Evolutionary conservation across 83 land plant species (phyloP).

Genomic region (Picea engelmannii): DNA sequence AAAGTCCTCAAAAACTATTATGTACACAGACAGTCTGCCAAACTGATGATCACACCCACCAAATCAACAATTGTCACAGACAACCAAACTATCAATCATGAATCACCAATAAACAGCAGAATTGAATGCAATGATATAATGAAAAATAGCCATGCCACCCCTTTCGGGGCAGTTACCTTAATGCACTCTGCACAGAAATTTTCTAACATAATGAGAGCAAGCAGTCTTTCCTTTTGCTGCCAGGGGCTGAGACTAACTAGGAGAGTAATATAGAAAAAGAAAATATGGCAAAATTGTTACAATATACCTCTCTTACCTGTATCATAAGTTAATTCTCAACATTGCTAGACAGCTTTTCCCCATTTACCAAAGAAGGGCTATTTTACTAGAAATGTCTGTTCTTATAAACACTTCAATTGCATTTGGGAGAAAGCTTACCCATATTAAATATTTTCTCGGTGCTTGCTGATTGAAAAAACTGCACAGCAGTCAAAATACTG

Average conservation of each 20-base stretch:
- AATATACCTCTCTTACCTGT: not conserved
- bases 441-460: conserved; percentile 82
- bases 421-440: conserved; percentile 39
- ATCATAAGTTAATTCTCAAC: not conserved
- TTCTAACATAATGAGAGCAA: not conserved
- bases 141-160: not conserved
- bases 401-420: not conserved
- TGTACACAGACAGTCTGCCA: not conserved
- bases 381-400: not conserved
- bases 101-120: not conserved
- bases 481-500: conserved; percentile 44
- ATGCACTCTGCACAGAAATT: not conserved
- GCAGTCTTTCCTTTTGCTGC: not conserved
- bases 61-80: too few relatives aligned
- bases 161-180: not conserved
- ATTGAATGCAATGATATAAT: not conserved
- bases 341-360: not conserved
- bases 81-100: not conserved
- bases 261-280: not conserved
- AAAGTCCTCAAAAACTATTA: not conserved
- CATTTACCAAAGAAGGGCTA: not conserved
- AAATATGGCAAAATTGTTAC: not conserved
- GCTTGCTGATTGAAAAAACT: conserved; percentile 67
- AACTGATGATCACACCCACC: too few relatives aligned
- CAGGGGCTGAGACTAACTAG: not conserved